Evolutionary conservation across 169 alveolate species (phyloP).

Genomic region (Eimeria brunetti): DNA sequence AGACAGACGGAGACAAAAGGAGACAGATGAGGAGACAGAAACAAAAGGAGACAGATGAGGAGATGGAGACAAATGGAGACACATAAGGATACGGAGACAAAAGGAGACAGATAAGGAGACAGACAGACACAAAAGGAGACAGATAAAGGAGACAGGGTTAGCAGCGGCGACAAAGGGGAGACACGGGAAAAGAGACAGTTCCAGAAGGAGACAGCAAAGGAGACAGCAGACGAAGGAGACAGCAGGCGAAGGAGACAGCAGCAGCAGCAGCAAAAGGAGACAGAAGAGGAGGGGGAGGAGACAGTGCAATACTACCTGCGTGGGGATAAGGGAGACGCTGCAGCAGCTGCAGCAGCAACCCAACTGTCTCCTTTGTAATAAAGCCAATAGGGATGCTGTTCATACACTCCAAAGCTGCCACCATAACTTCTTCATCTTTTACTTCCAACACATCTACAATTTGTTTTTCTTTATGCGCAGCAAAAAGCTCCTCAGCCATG

Average conservation of each 20-base stretch:
- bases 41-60: too few relatives aligned
- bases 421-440: conserved; percentile 8
- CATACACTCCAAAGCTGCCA: conserved; percentile 31
- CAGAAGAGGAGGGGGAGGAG: too few relatives aligned
- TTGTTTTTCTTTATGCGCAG: neutral
- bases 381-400: conserved; percentile 30
- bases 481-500: neutral
- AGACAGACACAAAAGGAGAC: too few relatives aligned
- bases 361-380: conserved; percentile 22
- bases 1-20: too few relatives aligned
- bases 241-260: neutral
- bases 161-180: neutral
- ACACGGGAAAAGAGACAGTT: neutral
- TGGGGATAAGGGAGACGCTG: conserved; percentile 2
- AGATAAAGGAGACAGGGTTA: neutral
- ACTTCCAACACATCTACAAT: conserved; percentile 39
- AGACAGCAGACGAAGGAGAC: neutral
- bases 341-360: neutral
- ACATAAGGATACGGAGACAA: too few relatives aligned
- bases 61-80: too few relatives aligned
- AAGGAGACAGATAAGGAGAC: too few relatives aligned
- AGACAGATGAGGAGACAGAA: too few relatives aligned
- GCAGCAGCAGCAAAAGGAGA: neutral
- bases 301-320: too few relatives aligned
- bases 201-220: neutral